These are phyloP conservation scores for Perilla frutescens DNA, from an alignment of 257 asterid species.

Conservation along the genomic window DNA sequence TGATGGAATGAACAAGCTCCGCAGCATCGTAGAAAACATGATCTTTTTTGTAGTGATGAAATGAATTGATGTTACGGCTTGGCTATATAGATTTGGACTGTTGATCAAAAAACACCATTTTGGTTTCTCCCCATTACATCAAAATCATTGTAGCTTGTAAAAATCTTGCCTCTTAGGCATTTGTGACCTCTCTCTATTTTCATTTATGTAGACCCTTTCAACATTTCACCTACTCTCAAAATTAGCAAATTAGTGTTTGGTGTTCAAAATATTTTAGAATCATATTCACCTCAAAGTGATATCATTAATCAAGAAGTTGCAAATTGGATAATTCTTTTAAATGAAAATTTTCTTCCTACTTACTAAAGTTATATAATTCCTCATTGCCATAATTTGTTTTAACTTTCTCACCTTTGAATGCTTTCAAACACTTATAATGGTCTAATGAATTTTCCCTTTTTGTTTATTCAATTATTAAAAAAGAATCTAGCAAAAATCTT, in stretches of 20 bases:
- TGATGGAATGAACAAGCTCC: slow-evolving; percentile 33
- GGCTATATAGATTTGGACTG: slow-evolving; percentile 37
- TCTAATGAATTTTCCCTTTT: no score
- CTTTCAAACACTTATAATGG: no score
- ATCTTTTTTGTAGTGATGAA: slow-evolving; percentile 39
- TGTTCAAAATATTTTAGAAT: background rate
- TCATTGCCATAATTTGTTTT: no score
- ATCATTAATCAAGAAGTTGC: background rate
- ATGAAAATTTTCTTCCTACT: no score
- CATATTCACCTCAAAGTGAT: background rate
- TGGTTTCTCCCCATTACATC: slow-evolving; percentile 32
- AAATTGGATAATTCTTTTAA: background rate
- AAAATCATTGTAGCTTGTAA: slow-evolving; percentile 45
- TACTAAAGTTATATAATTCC: no score
- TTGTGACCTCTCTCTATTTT: slow-evolving; percentile 24
- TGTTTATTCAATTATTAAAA: no score
- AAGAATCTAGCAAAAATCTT: no score
- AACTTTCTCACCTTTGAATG: no score
- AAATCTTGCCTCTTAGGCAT: slow-evolving; percentile 16
- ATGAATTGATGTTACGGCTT: slow-evolving; percentile 39
- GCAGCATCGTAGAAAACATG: slow-evolving; percentile 33
- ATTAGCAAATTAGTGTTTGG: background rate
- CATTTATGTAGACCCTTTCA: slow-evolving; percentile 5
- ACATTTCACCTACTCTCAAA: slow-evolving; percentile 21
- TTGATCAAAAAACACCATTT: slow-evolving; percentile 23